phyloP scores from a whole-genome alignment of 768 basidiomycete species.

The Tulasnella sp. region DNA sequence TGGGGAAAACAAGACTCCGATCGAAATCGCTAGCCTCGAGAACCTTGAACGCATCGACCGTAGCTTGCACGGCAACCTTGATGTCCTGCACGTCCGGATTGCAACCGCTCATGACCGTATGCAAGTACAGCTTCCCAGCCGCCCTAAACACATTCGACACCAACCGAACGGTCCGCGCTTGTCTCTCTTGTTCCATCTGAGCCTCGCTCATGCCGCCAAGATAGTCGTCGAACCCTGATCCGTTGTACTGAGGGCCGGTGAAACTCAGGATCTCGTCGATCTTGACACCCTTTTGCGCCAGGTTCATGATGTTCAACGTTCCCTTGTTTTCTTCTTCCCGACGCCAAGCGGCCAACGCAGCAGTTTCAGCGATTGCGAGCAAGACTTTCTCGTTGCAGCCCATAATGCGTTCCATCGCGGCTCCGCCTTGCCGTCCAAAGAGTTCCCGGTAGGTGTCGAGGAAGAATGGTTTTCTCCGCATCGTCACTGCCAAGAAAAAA shows the following conservation, averaged over 20 bases:
- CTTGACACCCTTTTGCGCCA: constrained; percentile 45
- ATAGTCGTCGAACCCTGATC: constrained; percentile 12
- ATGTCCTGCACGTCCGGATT: constrained; percentile 75
- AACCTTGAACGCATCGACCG: constrained; percentile 47
- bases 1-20: constrained; percentile 61
- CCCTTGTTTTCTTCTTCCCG: constrained; percentile 25
- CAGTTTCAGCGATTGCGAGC: constrained; percentile 70
- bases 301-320: constrained; percentile 50
- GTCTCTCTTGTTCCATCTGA: background rate
- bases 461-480: constrained; percentile 50
- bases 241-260: constrained; percentile 15
- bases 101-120: constrained; percentile 68
- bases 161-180: constrained; percentile 29
- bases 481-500: background rate
- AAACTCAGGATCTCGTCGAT: constrained; percentile 14
- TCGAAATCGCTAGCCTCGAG: constrained; percentile 49
- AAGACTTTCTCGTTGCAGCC: constrained; percentile 72
- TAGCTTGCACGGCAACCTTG: constrained; percentile 44
- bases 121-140: constrained; percentile 65
- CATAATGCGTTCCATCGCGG: constrained; percentile 78
- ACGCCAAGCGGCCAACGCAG: constrained; percentile 62
- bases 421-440: constrained; percentile 39
- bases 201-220: constrained; percentile 23
- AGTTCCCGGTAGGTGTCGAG: constrained; percentile 47
- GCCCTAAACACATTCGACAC: constrained; percentile 55